Base-by-base conservation (phyloP, 1,284 basidiomycete genomes). In the Ceratobasidium sp. region DNA sequence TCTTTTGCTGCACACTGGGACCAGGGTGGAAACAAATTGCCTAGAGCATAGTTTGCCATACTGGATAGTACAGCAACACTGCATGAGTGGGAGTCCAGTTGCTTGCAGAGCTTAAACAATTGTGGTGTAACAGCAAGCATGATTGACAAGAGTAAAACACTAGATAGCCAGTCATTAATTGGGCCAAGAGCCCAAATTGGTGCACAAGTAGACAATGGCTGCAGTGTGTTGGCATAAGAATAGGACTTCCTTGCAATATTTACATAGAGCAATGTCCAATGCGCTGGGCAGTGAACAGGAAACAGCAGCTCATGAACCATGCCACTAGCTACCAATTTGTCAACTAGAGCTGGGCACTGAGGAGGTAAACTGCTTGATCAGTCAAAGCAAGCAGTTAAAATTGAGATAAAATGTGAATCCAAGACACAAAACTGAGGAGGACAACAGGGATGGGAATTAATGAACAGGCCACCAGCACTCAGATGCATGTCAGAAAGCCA, bases 401-500 rank as follows among this genome's bases (percentile, higher is more conserved):
- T 27, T 7, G 27, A 62, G 45, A n/a, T n/a, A 31, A 62, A 62
- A 25, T 35, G 50, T 1, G 57, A 49, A 35, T 62, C 17, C 31
- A 62, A 22, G 27, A 17, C 32, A 13, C 32, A 34, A 1, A 62
- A 20, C 3, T 62, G 29, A 22, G 13, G n/a, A 10, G 45, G 31
- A n/a, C 45, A 38, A 12, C 8, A 20, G 6, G 42, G 57, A 22
- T 62, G 57, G 6, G 27, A 8, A 15, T 62, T 62, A 15, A 62
- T 29, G 17, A 62, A 25, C 17, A 34, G 3, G 34, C 43, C 47
- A 20, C 43, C 43, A 38, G 57, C 57, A 25, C 50, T 50, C 17
- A 62, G 47, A 49, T 62, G 57, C 1, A 34, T 17, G 13, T 62
- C 57, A 1, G 43, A 62, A 34, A 62, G 43, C 57, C 57, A 62